Evolutionary conservation across 129 eudicot genomes (phyloP).

Genomic region (Silybum marianum): DNA sequence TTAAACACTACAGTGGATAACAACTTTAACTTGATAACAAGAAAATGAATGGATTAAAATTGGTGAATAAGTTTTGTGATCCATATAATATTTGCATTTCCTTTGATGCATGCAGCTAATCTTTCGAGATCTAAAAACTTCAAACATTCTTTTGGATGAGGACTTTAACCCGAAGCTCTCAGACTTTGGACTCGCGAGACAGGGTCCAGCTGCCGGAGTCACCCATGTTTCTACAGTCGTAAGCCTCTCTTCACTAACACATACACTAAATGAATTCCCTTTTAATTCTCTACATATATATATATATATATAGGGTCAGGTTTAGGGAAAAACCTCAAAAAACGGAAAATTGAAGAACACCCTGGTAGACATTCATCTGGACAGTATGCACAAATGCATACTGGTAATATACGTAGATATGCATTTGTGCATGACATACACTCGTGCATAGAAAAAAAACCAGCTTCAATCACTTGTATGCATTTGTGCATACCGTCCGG

Average conservation of each 20-base stretch:
- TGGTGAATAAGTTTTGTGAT: not conserved
- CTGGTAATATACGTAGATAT: too few relatives aligned
- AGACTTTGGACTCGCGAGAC: conserved; percentile 90
- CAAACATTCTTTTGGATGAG: conserved; percentile 83
- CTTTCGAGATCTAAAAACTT: conserved; percentile 85
- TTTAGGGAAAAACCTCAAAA: not conserved
- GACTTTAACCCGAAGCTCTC: conserved; percentile 85
- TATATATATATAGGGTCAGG: not conserved
- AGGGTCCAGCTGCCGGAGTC: conserved; percentile 83
- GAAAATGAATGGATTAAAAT: not conserved
- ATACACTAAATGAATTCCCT: not conserved
- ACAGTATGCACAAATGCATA: too few relatives aligned
- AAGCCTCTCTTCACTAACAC: conserved; percentile 30
- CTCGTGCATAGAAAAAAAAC: too few relatives aligned
- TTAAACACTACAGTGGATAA: too few relatives aligned
- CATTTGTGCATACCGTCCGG: too few relatives aligned
- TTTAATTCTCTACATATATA: too few relatives aligned
- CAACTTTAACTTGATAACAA: not conserved
- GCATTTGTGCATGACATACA: too few relatives aligned
- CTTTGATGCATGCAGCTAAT: conserved; percentile 56
- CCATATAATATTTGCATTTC: not conserved
- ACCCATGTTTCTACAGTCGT: conserved; percentile 85
- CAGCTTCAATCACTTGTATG: too few relatives aligned
- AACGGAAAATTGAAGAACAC: too few relatives aligned
- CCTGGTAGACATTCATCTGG: too few relatives aligned